These are phyloP conservation scores for Blastobotrys apis DNA, from an alignment of 1,139 yeast species.

Conservation along the genomic window DNA sequence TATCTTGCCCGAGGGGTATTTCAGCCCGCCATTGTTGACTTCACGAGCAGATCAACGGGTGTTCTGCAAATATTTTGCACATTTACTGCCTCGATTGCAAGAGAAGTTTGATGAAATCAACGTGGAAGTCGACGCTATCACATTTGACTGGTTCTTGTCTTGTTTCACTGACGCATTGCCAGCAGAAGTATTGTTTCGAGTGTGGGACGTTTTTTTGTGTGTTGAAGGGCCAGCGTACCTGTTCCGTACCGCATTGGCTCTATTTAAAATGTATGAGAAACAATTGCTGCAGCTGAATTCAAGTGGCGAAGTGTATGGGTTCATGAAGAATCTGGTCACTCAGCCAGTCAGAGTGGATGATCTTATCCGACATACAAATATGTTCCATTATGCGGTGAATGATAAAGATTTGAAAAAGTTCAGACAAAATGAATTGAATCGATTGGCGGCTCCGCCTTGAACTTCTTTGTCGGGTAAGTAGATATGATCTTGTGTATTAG, in stretches of 20 bases:
- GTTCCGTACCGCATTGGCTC: conserved; percentile 40
- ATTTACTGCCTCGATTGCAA: conserved; percentile 40
- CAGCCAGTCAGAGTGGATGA: conserved; percentile 31
- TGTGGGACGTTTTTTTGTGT: conserved; percentile 50
- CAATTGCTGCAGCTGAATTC: conserved; percentile 34
- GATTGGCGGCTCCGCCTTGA: no score
- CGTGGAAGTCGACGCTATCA: conserved; percentile 49
- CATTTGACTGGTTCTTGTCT: conserved; percentile 58
- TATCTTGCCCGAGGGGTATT: conserved; percentile 48
- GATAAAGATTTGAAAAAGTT: conserved; percentile 18
- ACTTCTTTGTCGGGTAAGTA: no score
- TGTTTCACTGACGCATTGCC: conserved; percentile 54
- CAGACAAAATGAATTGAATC: conserved; percentile 17
- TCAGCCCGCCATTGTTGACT: conserved; percentile 41
- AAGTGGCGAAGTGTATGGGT: conserved; percentile 42
- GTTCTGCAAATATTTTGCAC: conserved; percentile 27
- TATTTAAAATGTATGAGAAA: conserved; percentile 42
- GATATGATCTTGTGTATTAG: no score
- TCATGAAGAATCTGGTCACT: conserved; percentile 42
- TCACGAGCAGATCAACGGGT: conserved; percentile 44
- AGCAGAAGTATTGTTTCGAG: conserved; percentile 48
- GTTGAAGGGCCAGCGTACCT: conserved; percentile 39
- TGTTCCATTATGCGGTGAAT: conserved; percentile 16
- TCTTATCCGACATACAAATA: conserved; percentile 24
- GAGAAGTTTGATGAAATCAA: conserved; percentile 38